Percentiles rank a stretch among this genome's conserved stretches.
These are phyloP conservation scores for Hanseniaspora thailandica DNA, from an alignment of 805 yeast species.

Conservation along the genomic window DNA sequence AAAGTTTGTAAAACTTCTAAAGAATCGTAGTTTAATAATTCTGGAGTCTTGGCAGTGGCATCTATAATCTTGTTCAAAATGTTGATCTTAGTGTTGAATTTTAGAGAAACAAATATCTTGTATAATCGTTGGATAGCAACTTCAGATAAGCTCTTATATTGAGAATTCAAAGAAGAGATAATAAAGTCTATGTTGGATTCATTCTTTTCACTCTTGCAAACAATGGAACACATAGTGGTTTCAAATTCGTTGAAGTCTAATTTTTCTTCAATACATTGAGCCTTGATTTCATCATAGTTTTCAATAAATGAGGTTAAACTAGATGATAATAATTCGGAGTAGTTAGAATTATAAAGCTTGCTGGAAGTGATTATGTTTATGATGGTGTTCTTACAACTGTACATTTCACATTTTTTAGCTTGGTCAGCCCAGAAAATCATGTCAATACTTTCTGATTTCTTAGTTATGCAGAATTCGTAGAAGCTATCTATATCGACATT, in stretches of 20 bases:
- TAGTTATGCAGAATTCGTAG: constrained; percentile 34
- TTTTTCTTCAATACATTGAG: constrained; percentile 37
- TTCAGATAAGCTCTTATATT: constrained; percentile 34
- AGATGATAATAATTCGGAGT: constrained; percentile 39
- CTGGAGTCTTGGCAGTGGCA: constrained; percentile 31
- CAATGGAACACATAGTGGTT: constrained; percentile 41
- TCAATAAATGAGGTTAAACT: constrained; percentile 37
- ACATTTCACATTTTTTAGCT: constrained; percentile 40
- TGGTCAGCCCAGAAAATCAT: constrained; percentile 61
- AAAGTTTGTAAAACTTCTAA: constrained; percentile 44
- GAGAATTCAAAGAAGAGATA: constrained; percentile 39
- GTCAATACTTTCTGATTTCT: constrained; percentile 47
- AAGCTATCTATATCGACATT: constrained; percentile 42
- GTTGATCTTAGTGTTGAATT: constrained; percentile 44
- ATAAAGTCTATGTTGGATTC: constrained; percentile 50
- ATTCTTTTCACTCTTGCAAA: constrained; percentile 51
- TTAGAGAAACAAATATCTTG: constrained; percentile 46
- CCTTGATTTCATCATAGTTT: constrained; percentile 37
- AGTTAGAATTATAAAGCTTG: constrained; percentile 23
- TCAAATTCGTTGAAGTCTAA: constrained; percentile 48
- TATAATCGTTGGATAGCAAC: constrained; percentile 41
- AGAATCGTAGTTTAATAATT: constrained; percentile 37
- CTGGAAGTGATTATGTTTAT: constrained; percentile 35
- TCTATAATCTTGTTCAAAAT: constrained; percentile 53
- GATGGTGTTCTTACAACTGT: constrained; percentile 44